Conservation (phyloP, 352 stramenopile genomes). For the Nothophytophthora sp. region DNA sequence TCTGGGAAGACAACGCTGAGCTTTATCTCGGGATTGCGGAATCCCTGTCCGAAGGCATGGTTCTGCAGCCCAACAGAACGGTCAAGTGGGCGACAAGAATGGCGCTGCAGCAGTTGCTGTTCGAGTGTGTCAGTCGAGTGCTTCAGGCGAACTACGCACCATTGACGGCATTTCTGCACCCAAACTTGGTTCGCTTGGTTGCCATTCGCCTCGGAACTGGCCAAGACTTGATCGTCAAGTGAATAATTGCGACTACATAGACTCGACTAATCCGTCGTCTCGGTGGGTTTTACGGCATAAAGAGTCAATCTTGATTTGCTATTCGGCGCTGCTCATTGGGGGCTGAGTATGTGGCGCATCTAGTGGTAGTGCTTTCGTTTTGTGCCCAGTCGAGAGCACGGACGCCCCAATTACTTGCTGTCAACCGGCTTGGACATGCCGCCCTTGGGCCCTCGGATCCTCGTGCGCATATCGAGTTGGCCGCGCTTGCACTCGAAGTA, state of each 20-base stretch:
- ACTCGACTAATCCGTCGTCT: no score
- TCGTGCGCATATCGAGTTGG: conserved; percentile 84
- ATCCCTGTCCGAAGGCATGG: conserved; percentile 21
- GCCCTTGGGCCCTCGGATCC: conserved; percentile 78
- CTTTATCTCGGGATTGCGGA: conserved; percentile 27
- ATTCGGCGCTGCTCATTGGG: no score
- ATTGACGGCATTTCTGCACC: conserved; percentile 19
- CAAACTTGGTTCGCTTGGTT: conserved; percentile 7
- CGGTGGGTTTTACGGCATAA: no score
- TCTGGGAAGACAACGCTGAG: conserved; percentile 18
- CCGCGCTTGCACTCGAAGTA: conserved; percentile 89
- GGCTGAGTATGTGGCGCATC: no score
- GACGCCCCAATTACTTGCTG: conserved; percentile 1
- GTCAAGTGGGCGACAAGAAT: conserved; percentile 34
- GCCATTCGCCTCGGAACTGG: conserved; percentile 9
- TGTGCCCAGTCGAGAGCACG: no score
- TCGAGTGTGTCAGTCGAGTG: conserved; percentile 38
- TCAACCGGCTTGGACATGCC: conserved; percentile 54
- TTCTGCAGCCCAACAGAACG: conserved; percentile 20
- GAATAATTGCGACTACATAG: no score
- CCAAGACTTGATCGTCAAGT: no score
- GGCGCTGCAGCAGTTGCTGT: conserved; percentile 42
- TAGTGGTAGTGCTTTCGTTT: no score
- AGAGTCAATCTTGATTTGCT: no score
- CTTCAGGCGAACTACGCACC: conserved; percentile 3